Conservation (phyloP, 371 early-diverging fungal genomes). For the Umbelopsis sp. region DNA sequence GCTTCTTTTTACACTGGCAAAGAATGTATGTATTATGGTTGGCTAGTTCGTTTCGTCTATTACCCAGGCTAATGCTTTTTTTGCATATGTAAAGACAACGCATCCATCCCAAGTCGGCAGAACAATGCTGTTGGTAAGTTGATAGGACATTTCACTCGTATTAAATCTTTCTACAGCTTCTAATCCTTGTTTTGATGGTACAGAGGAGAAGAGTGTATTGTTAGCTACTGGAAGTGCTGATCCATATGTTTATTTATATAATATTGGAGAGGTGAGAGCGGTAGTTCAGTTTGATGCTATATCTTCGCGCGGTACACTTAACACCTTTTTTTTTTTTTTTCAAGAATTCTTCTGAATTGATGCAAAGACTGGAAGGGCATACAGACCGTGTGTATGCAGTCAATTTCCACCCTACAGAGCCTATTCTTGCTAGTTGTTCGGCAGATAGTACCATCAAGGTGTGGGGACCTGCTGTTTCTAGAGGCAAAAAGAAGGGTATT, state of each 20-base stretch:
- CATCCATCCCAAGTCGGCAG: slow-evolving; percentile 45
- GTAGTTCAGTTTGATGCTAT: neutral
- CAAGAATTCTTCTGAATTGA: slow-evolving; percentile 68
- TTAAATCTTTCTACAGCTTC: no score
- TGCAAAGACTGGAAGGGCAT: slow-evolving; percentile 85
- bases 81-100: slow-evolving; percentile 35
- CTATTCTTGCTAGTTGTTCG: slow-evolving; percentile 79
- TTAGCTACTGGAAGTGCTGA: slow-evolving; percentile 89
- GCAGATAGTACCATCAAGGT: slow-evolving; percentile 85
- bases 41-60: neutral
- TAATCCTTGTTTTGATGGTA: slow-evolving; percentile 26
- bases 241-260: slow-evolving; percentile 84
- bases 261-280: slow-evolving; percentile 64
- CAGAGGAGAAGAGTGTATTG: slow-evolving; percentile 65
- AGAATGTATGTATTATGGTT: slow-evolving; percentile 57
- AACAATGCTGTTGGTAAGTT: slow-evolving; percentile 12
- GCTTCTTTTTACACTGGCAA: slow-evolving; percentile 76
- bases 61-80: neutral
- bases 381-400: slow-evolving; percentile 86
- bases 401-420: slow-evolving; percentile 83
- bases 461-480: slow-evolving; percentile 65
- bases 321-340: neutral
- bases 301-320: neutral
- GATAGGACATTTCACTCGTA: neutral
- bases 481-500: slow-evolving; percentile 53